A percentile compares a stretch with the other conserved stretches of the same genome.
phyloP scores from a whole-genome alignment of 2,329 filamentous ascomycete species.

The Botryotinia globosa region DNA sequence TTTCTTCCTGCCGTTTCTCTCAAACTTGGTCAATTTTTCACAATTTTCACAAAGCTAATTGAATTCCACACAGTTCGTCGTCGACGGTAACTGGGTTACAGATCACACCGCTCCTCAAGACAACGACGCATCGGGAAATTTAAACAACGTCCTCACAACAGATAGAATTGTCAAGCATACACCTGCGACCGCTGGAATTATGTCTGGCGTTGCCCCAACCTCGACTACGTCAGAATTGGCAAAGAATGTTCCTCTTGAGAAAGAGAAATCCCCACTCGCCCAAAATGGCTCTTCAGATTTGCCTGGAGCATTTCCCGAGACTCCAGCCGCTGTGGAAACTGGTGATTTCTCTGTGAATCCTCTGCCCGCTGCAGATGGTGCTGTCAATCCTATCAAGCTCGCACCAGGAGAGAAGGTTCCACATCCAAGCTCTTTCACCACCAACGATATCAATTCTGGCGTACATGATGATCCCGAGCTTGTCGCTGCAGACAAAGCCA shows the following conservation, averaged over 20 bases:
- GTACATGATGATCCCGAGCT: slow-evolving; percentile 80
- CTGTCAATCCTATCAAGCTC: slow-evolving; percentile 77
- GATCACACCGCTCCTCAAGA: slow-evolving; percentile 80
- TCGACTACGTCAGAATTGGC: slow-evolving; percentile 72
- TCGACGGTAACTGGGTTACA: slow-evolving; percentile 85
- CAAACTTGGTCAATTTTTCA: neutral
- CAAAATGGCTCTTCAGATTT: slow-evolving; percentile 45
- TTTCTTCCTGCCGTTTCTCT: neutral
- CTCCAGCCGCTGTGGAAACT: slow-evolving; percentile 53
- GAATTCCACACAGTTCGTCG: slow-evolving; percentile 69
- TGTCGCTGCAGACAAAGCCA: slow-evolving; percentile 50
- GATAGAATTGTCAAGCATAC: slow-evolving; percentile 60
- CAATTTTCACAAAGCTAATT: slow-evolving; percentile 14
- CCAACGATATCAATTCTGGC: slow-evolving; percentile 67
- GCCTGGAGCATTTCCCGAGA: slow-evolving; percentile 71
- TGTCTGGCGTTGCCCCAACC: slow-evolving; percentile 66
- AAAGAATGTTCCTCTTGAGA: slow-evolving; percentile 61
- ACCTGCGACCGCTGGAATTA: slow-evolving; percentile 48
- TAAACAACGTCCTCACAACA: slow-evolving; percentile 86
- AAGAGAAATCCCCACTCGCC: slow-evolving; percentile 33
- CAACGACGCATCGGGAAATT: slow-evolving; percentile 76
- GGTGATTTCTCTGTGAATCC: slow-evolving; percentile 53
- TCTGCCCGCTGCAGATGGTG: slow-evolving; percentile 60
- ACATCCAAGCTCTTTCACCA: slow-evolving; percentile 58
- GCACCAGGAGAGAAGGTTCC: slow-evolving; percentile 80